phyloP scores from a whole-genome alignment of 2,329 filamentous ascomycete species.

The Colletotrichum costaricense region DNA sequence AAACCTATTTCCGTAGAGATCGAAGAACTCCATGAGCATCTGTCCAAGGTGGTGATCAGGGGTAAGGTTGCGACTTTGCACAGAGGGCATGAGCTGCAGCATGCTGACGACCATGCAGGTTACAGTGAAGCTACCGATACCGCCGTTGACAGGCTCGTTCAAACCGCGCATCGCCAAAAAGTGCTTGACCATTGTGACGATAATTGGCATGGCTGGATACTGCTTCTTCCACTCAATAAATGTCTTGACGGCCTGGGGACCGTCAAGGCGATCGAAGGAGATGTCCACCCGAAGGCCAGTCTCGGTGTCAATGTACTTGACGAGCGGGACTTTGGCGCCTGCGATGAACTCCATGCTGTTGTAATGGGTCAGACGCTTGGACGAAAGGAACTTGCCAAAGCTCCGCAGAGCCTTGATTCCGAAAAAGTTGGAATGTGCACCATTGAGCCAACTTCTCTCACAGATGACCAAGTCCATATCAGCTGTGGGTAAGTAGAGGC shows the following conservation, averaged over 20 bases:
- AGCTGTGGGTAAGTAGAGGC: conserved; percentile 76
- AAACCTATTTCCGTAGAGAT: conserved; percentile 89
- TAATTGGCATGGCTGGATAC: conserved; percentile 86
- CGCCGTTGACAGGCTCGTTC: conserved; percentile 92
- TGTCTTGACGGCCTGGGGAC: conserved; percentile 82
- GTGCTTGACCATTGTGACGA: conserved; percentile 93
- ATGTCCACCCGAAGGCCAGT: conserved; percentile 90
- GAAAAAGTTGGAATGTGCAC: conserved; percentile 58
- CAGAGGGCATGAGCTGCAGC: conserved; percentile 81
- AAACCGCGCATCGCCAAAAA: conserved; percentile 88
- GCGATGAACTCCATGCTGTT: conserved; percentile 75
- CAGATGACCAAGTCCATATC: conserved; percentile 95
- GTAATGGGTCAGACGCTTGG: conserved; percentile 65
- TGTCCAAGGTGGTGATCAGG: conserved; percentile 79
- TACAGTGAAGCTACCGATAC: conserved; percentile 92
- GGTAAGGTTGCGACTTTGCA: conserved; percentile 69
- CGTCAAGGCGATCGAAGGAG: conserved; percentile 92
- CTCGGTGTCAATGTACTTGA: conserved; percentile 86
- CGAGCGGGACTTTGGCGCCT: conserved; percentile 85
- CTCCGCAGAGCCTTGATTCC: conserved; percentile 68
- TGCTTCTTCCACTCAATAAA: conserved; percentile 82
- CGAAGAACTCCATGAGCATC: conserved; percentile 86
- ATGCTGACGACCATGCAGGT: conserved; percentile 94
- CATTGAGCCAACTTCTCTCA: conserved; percentile 52
- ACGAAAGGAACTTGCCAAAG: conserved; percentile 70